Evolutionary conservation across 2,329 filamentous ascomycete species (phyloP).

Genomic region (Colletotrichum orchidophilum): DNA sequence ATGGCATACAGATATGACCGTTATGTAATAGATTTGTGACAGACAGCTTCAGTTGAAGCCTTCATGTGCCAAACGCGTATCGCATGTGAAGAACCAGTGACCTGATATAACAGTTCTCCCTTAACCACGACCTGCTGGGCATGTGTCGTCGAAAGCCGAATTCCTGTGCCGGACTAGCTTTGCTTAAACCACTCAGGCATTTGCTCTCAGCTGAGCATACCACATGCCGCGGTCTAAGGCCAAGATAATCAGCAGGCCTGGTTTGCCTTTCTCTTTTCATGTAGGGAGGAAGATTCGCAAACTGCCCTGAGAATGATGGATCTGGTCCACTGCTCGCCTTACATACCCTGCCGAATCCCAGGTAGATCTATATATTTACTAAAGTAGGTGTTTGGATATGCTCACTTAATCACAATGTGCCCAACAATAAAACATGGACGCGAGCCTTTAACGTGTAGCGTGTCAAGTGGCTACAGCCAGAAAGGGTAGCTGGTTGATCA

Average conservation of each 20-base stretch:
- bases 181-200: too few species aligned
- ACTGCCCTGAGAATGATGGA: not conserved
- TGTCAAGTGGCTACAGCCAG: not conserved
- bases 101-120: not conserved
- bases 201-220: not conserved
- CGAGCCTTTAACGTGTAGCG: not conserved
- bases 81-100: not conserved
- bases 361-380: not conserved
- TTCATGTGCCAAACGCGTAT: not conserved
- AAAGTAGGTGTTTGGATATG: not conserved
- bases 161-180: too few species aligned
- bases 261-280: too few species aligned
- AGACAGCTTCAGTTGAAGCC: not conserved
- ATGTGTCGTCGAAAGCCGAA: not conserved
- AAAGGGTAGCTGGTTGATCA: not conserved
- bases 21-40: conserved; percentile 19
- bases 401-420: too few species aligned
- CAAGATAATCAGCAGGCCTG: not conserved
- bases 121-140: not conserved
- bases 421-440: too few species aligned
- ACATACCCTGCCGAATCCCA: not conserved
- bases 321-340: not conserved
- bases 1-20: conserved; percentile 20
- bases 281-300: too few species aligned
- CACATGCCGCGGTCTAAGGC: not conserved